These are phyloP conservation scores for Fomes fomentarius DNA, from an alignment of 1,284 basidiomycete species.

Conservation along the genomic window DNA sequence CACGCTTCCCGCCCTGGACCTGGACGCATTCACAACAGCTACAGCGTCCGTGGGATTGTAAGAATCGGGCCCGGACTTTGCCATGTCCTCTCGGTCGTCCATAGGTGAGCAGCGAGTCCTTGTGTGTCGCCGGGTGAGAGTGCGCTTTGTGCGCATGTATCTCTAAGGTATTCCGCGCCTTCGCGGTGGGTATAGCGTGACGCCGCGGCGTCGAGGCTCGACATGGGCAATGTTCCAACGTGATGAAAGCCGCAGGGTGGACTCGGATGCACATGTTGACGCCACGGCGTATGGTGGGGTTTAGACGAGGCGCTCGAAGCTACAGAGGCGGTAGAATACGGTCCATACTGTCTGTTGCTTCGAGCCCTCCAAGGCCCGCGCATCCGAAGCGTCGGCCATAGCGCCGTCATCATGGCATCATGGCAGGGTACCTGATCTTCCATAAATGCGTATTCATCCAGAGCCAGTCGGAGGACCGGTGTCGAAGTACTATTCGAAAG, in stretches of 20 bases:
- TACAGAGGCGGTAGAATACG: conserved; percentile 20
- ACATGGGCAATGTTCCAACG: not conserved
- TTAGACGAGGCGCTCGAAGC: conserved; percentile 23
- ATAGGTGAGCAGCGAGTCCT: too few species aligned
- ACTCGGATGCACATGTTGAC: not conserved
- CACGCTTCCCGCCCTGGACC: conserved; percentile 6
- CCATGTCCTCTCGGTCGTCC: too few species aligned
- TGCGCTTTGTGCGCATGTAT: not conserved
- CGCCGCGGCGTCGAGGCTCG: conserved; percentile 2
- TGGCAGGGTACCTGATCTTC: conserved; percentile 17
- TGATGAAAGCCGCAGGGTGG: too few species aligned
- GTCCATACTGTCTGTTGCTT: conserved; percentile 16
- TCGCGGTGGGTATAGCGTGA: not conserved
- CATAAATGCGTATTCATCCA: too few species aligned
- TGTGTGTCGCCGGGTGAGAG: too few species aligned
- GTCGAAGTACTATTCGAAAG: conserved; percentile 7
- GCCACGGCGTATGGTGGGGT: conserved; percentile 4
- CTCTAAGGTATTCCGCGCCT: conserved; percentile 1
- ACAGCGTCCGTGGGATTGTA: conserved; percentile 8
- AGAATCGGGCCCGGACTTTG: not conserved
- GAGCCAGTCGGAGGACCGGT: conserved; percentile 7
- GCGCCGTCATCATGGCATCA: conserved; percentile 12
- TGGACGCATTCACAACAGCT: not conserved
- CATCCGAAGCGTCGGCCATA: conserved; percentile 11
- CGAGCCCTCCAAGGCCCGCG: conserved; percentile 13